Evolutionary conservation across 2,329 filamentous ascomycete genomes (phyloP), one percentile per base, ranked within the genome.

Genomic region (Diaporthe humulicola): DNA sequence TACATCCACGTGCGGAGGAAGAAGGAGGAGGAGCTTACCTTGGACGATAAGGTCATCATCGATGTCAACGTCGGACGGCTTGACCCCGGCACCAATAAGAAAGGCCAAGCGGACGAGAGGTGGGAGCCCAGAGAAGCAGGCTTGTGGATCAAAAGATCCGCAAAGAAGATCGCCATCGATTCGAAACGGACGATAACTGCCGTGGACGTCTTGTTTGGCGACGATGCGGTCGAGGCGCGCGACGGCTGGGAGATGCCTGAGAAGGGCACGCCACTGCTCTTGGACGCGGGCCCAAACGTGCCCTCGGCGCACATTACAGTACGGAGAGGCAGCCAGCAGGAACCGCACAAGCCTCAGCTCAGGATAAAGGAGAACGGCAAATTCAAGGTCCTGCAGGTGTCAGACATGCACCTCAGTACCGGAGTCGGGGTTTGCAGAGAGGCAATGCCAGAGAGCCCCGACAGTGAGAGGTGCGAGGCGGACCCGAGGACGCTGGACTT

Each of bases 371-470:
- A 97, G 76, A 95, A 97, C 81, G 97, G 96, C 40, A 95, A 93
- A 79, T 98, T 98, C 87, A 98, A 98, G 87, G 98, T 99, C 77
- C 92, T 99, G 89, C 97, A 99, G 84, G 88, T 98, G 73, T 94
- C 95, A n/a, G 97, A 99, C 85, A 86, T 98, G 76, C 97, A 99
- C 84, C 86, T 99, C 73, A 96, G 95, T 81, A 99, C 97, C 3
- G 97, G 96, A 14, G 88, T 96, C 7, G 97, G 97, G 14, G 85
- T 85, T 58, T 99, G 97, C 81, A 92, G 97, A 77, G 95, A 99
- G 79, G 91, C 95, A n/a, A 89, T 96, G 78, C 96, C 96, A 0
- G 90, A 91, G 76, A 89, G 89, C 64, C 90, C 91, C 78, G 90
- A 95, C 70, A 92, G 92, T 7, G 94, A 93, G 15, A 91, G 92